Conservation (phyloP, 164 flowering plant species). For the Stephania yunnanensis region DNA sequence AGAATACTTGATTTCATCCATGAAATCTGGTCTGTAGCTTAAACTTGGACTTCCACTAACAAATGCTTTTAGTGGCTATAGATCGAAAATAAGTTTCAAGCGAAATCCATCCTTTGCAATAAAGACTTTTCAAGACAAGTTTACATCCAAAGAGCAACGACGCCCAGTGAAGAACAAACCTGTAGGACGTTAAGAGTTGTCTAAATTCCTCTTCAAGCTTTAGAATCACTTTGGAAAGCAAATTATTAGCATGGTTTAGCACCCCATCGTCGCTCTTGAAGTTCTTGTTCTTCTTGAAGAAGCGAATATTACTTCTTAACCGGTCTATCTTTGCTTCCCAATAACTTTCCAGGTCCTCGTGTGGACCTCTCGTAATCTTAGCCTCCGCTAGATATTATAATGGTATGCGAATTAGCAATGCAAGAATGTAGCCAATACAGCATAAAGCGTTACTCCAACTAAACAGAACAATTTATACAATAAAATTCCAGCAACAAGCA, state of each 20-base stretch:
- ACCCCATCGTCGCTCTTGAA: conserved; percentile 76
- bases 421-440: not conserved
- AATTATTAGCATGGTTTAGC: conserved; percentile 66
- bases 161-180: conserved; percentile 35
- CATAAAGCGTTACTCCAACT: not conserved
- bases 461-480: not conserved
- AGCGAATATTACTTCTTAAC: conserved; percentile 55
- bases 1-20: not conserved
- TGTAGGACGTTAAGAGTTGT: conserved; percentile 61
- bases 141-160: not conserved
- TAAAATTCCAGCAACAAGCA: too few species aligned
- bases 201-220: conserved; percentile 92
- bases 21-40: not conserved
- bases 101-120: not conserved
- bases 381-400: conserved; percentile 59
- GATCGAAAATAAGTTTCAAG: not conserved
- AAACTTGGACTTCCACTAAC: not conserved
- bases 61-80: not conserved
- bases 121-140: not conserved
- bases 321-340: conserved; percentile 88
- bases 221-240: conserved; percentile 71
- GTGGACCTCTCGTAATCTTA: conserved; percentile 89
- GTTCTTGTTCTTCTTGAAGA: conserved; percentile 67
- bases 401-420: not conserved
- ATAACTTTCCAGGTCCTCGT: conserved; percentile 86